phyloP scores from a whole-genome alignment of 257 asterid genomes.

The Solanum bukasovii region DNA sequence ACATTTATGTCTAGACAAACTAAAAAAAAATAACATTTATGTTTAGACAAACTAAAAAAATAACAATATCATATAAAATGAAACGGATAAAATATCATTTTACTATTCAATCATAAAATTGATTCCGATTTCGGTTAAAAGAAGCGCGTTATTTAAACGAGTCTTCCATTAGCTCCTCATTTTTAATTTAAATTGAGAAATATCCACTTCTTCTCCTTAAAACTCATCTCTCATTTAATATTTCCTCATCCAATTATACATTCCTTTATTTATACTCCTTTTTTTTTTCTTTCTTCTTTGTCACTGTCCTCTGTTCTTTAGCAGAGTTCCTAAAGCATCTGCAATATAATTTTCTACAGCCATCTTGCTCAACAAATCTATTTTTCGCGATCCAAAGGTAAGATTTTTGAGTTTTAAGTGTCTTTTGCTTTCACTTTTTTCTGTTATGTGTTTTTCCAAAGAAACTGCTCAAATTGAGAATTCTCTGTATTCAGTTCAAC shows the following conservation, averaged over 20 bases:
- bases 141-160: constrained; percentile 13
- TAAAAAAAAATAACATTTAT: too few relatives aligned
- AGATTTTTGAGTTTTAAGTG: neutral
- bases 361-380: neutral
- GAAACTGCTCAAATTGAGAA: neutral
- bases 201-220: neutral
- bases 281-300: neutral
- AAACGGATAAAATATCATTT: rapidly evolving
- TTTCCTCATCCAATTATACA: neutral
- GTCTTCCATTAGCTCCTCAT: neutral
- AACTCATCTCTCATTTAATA: neutral
- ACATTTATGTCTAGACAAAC: too few relatives aligned
- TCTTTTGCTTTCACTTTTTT: neutral
- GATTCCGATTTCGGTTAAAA: neutral
- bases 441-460: neutral
- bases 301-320: neutral
- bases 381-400: neutral
- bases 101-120: too few relatives aligned
- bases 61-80: too few relatives aligned
- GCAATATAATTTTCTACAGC: neutral
- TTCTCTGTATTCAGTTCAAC: neutral
- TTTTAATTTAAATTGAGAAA: neutral
- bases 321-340: neutral
- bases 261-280: neutral
- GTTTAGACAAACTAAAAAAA: too few relatives aligned